Percentiles rank a stretch among this genome's conserved stretches.
These are phyloP conservation scores for Candida tammaniensis DNA, from an alignment of 805 yeast genomes.

Conservation along the genomic window DNA sequence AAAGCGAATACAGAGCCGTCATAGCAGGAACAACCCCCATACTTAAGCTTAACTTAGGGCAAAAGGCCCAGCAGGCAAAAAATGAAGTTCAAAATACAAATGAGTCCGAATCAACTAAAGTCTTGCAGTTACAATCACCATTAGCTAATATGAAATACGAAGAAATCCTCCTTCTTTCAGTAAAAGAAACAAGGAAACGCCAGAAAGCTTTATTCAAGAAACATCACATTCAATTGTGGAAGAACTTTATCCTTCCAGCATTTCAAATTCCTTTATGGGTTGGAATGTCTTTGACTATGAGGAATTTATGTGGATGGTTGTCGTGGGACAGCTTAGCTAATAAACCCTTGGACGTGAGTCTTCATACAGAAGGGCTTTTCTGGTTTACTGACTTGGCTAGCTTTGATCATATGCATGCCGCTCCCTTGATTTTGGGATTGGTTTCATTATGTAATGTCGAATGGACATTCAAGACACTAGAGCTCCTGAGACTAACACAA, in stretches of 20 bases:
- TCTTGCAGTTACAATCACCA: constrained; percentile 22
- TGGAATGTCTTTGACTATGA: constrained; percentile 67
- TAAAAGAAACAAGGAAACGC: constrained; percentile 74
- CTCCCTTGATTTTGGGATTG: constrained; percentile 73
- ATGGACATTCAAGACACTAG: constrained; percentile 70
- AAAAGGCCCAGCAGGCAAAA: constrained; percentile 40
- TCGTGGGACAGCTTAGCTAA: constrained; percentile 40
- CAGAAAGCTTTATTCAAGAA: constrained; percentile 69
- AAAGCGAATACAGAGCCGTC: constrained; percentile 68
- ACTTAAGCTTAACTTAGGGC: constrained; percentile 54
- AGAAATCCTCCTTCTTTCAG: constrained; percentile 69
- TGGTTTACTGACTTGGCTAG: constrained; percentile 62
- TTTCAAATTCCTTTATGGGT: constrained; percentile 90
- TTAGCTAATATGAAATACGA: constrained; percentile 59
- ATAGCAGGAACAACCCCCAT: constrained; percentile 76
- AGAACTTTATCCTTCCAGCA: constrained; percentile 68
- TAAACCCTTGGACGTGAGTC: constrained; percentile 48
- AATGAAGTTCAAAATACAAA: constrained; percentile 14
- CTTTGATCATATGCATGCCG: constrained; percentile 57
- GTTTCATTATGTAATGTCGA: constrained; percentile 76
- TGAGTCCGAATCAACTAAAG: constrained; percentile 7
- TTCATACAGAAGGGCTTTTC: constrained; percentile 52
- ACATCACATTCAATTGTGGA: constrained; percentile 75
- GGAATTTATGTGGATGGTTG: constrained; percentile 73
- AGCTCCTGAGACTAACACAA: constrained; percentile 41